Conservation (phyloP, 2,329 filamentous ascomycete species). For the Dryadomyces quercivorus region DNA sequence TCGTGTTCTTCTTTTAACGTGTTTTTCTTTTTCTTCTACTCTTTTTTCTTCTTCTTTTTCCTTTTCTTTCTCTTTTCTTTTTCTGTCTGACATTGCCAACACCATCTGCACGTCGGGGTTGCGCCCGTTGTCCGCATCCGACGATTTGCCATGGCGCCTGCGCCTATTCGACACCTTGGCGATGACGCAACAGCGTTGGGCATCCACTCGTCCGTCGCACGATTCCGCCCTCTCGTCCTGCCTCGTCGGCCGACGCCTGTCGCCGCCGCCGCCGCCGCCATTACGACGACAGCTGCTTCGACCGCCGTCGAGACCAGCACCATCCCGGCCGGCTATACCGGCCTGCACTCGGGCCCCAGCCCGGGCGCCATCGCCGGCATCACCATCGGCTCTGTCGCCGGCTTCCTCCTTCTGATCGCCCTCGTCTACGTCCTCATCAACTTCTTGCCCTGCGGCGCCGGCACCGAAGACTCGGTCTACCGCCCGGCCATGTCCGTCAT, state of each 20-base stretch:
- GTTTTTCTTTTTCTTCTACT: too few relatives aligned
- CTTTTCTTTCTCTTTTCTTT: too few relatives aligned
- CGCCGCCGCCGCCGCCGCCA: neutral
- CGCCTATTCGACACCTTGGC: too few relatives aligned
- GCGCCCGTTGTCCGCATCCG: too few relatives aligned
- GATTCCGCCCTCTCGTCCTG: neutral
- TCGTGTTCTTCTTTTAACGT: too few relatives aligned
- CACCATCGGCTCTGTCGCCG: slow-evolving; percentile 30
- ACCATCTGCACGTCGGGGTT: too few relatives aligned
- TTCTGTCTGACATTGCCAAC: too few relatives aligned
- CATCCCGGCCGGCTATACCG: slow-evolving; percentile 19
- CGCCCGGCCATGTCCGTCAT: slow-evolving; percentile 5
- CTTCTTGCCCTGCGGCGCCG: slow-evolving; percentile 2
- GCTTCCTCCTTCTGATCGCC: slow-evolving; percentile 22
- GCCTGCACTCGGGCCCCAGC: slow-evolving; percentile 14
- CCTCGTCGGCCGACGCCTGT: neutral
- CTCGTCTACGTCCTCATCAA: slow-evolving; percentile 21
- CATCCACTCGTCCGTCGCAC: too few relatives aligned
- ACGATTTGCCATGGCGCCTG: too few relatives aligned
- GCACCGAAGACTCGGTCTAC: neutral
- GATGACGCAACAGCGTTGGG: too few relatives aligned
- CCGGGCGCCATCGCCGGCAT: slow-evolving; percentile 28
- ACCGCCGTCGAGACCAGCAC: slow-evolving; percentile 13
- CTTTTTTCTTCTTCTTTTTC: too few relatives aligned
- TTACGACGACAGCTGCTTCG: slow-evolving; percentile 4